Evolutionary conservation across 441 rosid genomes (phyloP), one percentile per base, ranked within the genome.

Genomic region (Gossypium schwendimanii): DNA sequence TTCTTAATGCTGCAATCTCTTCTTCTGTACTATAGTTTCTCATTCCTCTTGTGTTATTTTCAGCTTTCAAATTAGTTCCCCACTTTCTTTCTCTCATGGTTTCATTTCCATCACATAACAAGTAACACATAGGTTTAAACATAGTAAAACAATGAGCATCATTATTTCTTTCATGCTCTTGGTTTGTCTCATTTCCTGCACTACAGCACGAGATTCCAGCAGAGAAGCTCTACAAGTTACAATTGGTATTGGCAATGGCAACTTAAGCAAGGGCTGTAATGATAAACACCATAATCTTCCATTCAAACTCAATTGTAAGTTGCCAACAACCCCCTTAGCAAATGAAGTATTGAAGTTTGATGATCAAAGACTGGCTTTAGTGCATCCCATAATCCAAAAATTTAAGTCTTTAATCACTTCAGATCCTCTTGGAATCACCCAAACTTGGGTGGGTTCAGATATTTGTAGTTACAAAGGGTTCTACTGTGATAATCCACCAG

Each of bases 391-490:
- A 4, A 89, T 93, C 83, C 98, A 93, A 57, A 81, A 81, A 2
- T 91, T 93, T 80, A 91, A 86, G 84, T 91, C 90, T 65, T 71
- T 70, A 41, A 85, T 91, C 77, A 83, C 92, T 20, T 88, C 84
- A 0, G 97, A 93, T 73, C 97, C 93, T 33, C 83, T 87, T 10
- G 80, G 84, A 44, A 78, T 93, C 80, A 87, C 97, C 4, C 77
- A 80, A 21, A 84, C 96, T 10, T 91, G 96, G 97, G 73, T 44
- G 0, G 97, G 96, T 63, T 78, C 91, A 18, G 88, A 93, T 69
- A 80, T 93, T 36, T 90, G 98, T 78, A 88, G 62, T 31, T 90
- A 93, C 79, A 84, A 67, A 82, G 98, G 97, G 24, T 94, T 91
- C 79, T 84, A 79, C 83, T 90, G 97, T 73, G 94, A 88, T 67